A percentile compares a stretch with the other conserved stretches of the same genome.
phyloP scores from a whole-genome alignment of 768 basidiomycete genomes.

The Mrakia blollopis region DNA sequence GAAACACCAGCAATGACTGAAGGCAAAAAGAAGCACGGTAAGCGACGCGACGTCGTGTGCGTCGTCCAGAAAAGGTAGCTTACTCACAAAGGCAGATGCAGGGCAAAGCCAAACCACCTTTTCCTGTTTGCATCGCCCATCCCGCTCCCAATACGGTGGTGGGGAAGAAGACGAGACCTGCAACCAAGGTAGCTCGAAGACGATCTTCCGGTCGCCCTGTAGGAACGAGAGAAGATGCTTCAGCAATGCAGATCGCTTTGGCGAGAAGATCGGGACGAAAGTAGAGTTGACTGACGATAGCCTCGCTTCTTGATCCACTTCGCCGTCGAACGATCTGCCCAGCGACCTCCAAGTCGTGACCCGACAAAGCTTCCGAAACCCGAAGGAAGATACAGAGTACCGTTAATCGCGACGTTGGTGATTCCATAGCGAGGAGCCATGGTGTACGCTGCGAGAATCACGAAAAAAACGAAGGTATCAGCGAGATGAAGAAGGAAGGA shows the following conservation, averaged over 20 bases:
- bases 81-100: neutral
- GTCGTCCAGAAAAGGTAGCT: neutral
- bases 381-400: constrained; percentile 43
- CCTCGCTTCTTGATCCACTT: constrained; percentile 41
- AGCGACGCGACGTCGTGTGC: too few species aligned
- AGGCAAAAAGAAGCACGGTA: neutral
- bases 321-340: constrained; percentile 40
- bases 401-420: constrained; percentile 42
- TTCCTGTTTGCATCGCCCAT: constrained; percentile 22
- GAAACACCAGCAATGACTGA: constrained; percentile 37
- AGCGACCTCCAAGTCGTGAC: constrained; percentile 39
- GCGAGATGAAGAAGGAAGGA: too few species aligned
- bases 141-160: constrained; percentile 35
- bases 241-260: too few species aligned
- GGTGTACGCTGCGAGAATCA: neutral
- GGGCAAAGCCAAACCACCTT: constrained; percentile 38
- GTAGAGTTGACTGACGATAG: constrained; percentile 34
- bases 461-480: too few species aligned
- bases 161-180: constrained; percentile 39
- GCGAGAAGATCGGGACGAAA: neutral
- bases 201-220: constrained; percentile 43
- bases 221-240: neutral
- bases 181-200: constrained; percentile 39
- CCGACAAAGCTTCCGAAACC: constrained; percentile 45
- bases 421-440: constrained; percentile 40